Evolutionary conservation across 192 early-diverging fungal species (phyloP).

Genomic region (Haplosporangium gracile): DNA sequence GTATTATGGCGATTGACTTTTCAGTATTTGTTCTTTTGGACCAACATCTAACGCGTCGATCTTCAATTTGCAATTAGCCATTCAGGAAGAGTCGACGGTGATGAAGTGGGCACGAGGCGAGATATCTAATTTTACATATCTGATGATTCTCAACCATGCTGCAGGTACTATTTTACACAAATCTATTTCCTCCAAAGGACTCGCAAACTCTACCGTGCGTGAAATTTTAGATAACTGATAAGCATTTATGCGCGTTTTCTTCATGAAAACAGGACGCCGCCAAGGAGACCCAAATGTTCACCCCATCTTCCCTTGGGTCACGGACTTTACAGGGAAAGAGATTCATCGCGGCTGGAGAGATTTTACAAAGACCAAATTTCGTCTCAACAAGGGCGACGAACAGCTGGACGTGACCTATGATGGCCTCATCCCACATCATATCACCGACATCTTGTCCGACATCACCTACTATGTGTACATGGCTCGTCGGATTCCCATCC

Average conservation of each 20-base stretch:
- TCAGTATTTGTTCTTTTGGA: background rate
- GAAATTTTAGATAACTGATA: background rate
- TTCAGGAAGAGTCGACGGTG: constrained; percentile 61
- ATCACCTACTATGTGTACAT: constrained; percentile 79
- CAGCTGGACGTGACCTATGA: constrained; percentile 79
- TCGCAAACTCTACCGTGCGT: background rate
- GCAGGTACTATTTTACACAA: constrained; percentile 67
- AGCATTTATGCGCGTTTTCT: constrained; percentile 9
- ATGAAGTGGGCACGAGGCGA: constrained; percentile 84
- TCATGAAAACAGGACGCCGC: constrained; percentile 61
- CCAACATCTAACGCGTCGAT: background rate
- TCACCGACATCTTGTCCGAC: constrained; percentile 76
- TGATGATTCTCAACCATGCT: constrained; percentile 91
- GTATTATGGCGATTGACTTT: background rate
- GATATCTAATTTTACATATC: constrained; percentile 94
- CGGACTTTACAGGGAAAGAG: constrained; percentile 69
- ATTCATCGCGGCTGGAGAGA: constrained; percentile 68
- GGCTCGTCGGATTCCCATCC: constrained; percentile 72
- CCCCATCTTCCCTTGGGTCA: constrained; percentile 79
- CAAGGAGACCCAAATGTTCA: constrained; percentile 76
- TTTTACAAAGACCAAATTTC: constrained; percentile 75
- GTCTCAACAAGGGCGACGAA: constrained; percentile 78
- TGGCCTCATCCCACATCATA: constrained; percentile 76
- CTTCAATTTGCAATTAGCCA: constrained; percentile 32
- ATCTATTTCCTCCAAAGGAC: background rate